A percentile compares a stretch with the other conserved stretches of the same genome.
Evolutionary conservation across 169 alveolate species (phyloP).

Genomic region (Plasmodium vivax): DNA sequence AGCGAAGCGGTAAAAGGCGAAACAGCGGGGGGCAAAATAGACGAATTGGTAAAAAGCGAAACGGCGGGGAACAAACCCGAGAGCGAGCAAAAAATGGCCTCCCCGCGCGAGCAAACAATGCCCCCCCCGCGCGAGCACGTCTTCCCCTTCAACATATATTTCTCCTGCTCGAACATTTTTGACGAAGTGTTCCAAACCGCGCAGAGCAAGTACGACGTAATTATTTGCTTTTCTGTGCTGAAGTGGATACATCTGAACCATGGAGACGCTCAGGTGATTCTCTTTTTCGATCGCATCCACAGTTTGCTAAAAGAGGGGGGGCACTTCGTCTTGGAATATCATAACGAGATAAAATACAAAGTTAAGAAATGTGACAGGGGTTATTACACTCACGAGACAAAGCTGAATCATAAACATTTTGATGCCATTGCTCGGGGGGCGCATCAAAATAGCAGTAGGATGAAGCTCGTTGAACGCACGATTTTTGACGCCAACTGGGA

Average conservation of each 20-base stretch:
- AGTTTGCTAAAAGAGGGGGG: constrained; percentile 33
- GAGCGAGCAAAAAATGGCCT: background rate
- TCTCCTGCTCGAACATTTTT: constrained; percentile 45
- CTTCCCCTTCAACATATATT: constrained; percentile 53
- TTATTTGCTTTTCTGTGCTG: constrained; percentile 43
- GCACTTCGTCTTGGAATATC: constrained; percentile 52
- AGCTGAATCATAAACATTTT: constrained; percentile 28
- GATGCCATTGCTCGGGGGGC: constrained; percentile 35
- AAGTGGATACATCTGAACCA: constrained; percentile 68
- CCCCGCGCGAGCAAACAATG: background rate
- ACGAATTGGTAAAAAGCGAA: background rate
- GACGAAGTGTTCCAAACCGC: constrained; percentile 9
- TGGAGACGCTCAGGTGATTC: constrained; percentile 37
- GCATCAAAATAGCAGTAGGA: constrained; percentile 13
- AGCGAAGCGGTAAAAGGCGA: too few species aligned
- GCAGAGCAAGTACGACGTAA: constrained; percentile 39
- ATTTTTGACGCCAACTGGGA: background rate
- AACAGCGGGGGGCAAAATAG: background rate
- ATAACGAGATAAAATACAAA: constrained; percentile 43
- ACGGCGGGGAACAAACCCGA: background rate
- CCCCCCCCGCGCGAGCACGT: background rate
- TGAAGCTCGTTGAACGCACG: constrained; percentile 1
- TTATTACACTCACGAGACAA: constrained; percentile 6
- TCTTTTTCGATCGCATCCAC: constrained; percentile 46
- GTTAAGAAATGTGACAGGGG: constrained; percentile 17